Base-by-base conservation (phyloP, 306 rosid genomes). In the Vachellia collinsii region DNA sequence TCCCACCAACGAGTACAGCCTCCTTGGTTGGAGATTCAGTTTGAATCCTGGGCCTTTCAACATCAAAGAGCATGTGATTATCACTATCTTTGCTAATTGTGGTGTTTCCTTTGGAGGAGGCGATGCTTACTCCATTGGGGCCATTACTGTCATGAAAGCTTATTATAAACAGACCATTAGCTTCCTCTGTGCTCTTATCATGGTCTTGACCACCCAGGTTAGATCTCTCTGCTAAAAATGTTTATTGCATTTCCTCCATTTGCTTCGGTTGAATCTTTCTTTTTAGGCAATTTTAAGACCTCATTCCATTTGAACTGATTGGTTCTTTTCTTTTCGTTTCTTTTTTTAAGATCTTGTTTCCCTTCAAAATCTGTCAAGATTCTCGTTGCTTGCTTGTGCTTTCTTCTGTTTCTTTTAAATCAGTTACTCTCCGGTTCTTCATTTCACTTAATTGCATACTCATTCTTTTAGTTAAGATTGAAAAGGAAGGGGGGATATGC, bases 111-210 rank as follows among this genome's bases (percentile, higher is more conserved):
- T 20, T 39, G 99, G 99, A n/a, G 98, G 99, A 0, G 99, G 99
- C 44, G 99, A 96, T 76, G 98, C 97, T 43, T 96, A 96, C 83
- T 96, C 98, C 68, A 96, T 92, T 77, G 99, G 99, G 22, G 98
- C 99, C 71, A 96, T 96, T 81, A 92, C 98, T 36, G 91, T 96
- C 29, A 96, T 96, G 98, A 96, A 90, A 68, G 91, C 94, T 54
- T 96, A 96, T 48, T 96, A 96, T 65, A 91, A 93, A 75, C 97
- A 96, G 83, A 76, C 69, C 50, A 51, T 96, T 38, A 87, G 80
- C 81, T 96, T 96, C 62, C 72, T 96, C 11, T 88, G 90, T 51
- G 91, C 87, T 34, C 93, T 95, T 25, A 48, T 95, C 84, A 89
- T 95, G 71, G 97, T 95, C 86, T 81, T 96, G 77, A 87, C 98